Percentiles rank a stretch among this genome's conserved stretches.
Evolutionary conservation across 2,329 filamentous ascomycete species (phyloP).

Genomic region (Epichloe baconii): DNA sequence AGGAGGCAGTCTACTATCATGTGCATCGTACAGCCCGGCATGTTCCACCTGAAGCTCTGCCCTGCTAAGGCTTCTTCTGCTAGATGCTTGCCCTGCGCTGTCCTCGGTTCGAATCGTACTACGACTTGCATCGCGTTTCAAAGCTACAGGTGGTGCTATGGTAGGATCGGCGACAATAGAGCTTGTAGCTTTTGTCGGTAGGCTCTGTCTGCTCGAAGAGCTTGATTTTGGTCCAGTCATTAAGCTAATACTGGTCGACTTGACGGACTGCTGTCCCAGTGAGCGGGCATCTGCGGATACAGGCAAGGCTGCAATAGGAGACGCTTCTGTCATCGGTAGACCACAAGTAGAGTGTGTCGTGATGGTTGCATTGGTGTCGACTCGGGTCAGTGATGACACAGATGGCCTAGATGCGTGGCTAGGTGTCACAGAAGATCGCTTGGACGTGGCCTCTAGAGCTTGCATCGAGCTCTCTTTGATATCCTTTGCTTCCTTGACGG

Average conservation of each 20-base stretch:
- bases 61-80: slow-evolving; percentile 30
- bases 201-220: slow-evolving; percentile 24
- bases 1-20: slow-evolving; percentile 22
- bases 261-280: slow-evolving; percentile 30
- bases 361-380: slow-evolving; percentile 23
- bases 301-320: slow-evolving; percentile 22
- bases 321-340: slow-evolving; percentile 21
- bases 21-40: slow-evolving; percentile 24
- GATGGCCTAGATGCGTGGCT: slow-evolving; percentile 29
- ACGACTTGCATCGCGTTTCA: slow-evolving; percentile 34
- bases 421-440: slow-evolving; percentile 27
- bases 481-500: slow-evolving; percentile 20
- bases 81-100: slow-evolving; percentile 21
- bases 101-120: slow-evolving; percentile 31
- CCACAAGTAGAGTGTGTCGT: slow-evolving; percentile 19
- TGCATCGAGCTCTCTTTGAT: slow-evolving; percentile 21
- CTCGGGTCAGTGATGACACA: slow-evolving; percentile 26
- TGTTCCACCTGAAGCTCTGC: slow-evolving; percentile 27
- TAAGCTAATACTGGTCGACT: slow-evolving; percentile 34
- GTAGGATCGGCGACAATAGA: slow-evolving; percentile 28
- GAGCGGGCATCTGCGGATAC: slow-evolving; percentile 26
- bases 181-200: slow-evolving; percentile 30
- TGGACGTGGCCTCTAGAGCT: slow-evolving; percentile 22
- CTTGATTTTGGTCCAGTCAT: slow-evolving; percentile 31
- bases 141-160: slow-evolving; percentile 36